Percentiles rank a stretch among this genome's conserved stretches.
These are phyloP conservation scores for Evernia prunastri DNA, from an alignment of 495 filamentous ascomycete species.

Conservation along the genomic window DNA sequence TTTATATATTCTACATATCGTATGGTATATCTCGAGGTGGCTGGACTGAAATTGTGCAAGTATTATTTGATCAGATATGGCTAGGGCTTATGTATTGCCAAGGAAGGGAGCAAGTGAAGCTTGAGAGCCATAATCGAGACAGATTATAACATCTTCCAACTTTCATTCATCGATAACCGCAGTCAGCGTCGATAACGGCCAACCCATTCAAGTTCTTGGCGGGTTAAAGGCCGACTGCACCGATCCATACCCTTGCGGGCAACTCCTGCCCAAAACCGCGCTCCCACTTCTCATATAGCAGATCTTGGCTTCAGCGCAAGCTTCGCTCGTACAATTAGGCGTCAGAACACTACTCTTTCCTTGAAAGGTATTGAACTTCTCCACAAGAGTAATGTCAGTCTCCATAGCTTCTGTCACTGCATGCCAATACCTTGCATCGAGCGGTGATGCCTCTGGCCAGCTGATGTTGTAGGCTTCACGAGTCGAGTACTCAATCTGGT, in stretches of 20 bases:
- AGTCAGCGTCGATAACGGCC: background rate
- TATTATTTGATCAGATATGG: background rate
- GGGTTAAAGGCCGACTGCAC: conserved; percentile 25
- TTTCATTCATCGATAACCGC: background rate
- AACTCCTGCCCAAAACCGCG: conserved; percentile 43
- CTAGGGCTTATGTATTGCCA: background rate
- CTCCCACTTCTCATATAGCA: conserved; percentile 57
- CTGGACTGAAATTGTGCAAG: background rate
- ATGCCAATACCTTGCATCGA: conserved; percentile 55
- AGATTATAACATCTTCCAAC: background rate
- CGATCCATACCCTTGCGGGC: conserved; percentile 42
- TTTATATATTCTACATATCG: background rate
- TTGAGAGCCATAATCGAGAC: background rate
- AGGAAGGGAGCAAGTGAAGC: background rate
- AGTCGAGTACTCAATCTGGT: conserved; percentile 50
- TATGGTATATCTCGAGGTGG: background rate
- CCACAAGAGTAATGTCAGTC: conserved; percentile 40
- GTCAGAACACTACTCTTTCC: conserved; percentile 46
- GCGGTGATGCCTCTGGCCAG: conserved; percentile 44
- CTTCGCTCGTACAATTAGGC: conserved; percentile 45
- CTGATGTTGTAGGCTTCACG: conserved; percentile 45
- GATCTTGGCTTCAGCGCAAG: conserved; percentile 49
- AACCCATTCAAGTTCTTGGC: background rate
- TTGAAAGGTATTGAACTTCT: conserved; percentile 47
- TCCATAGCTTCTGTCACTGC: conserved; percentile 56